These are phyloP conservation scores for Clarireedia sp. DNA, from an alignment of 2,329 filamentous ascomycete species.

Conservation along the genomic window DNA sequence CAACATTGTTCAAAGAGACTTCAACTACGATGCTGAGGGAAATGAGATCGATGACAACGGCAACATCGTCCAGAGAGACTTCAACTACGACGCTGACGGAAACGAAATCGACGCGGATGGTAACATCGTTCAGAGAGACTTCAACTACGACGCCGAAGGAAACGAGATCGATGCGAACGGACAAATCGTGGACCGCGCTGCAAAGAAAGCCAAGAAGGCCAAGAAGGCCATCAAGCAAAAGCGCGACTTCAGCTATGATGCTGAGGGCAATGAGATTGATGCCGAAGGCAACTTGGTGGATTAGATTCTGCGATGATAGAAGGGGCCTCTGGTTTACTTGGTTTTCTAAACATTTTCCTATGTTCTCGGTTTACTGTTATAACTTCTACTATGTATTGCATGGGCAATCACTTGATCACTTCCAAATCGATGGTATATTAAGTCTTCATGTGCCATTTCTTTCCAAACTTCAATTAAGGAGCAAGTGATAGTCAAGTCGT, in stretches of 20 bases:
- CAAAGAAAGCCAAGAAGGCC: not conserved
- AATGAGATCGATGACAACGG: not conserved
- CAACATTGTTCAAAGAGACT: not conserved
- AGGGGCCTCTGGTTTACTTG: too few relatives aligned
- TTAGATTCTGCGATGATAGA: too few relatives aligned
- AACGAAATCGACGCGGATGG: constrained; percentile 3
- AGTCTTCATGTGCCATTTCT: too few relatives aligned
- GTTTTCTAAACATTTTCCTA: too few relatives aligned
- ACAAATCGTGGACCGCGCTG: not conserved
- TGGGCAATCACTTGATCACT: too few relatives aligned
- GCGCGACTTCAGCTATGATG: not conserved
- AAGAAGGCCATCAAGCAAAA: not conserved
- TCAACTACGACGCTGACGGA: not conserved
- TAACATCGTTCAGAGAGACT: not conserved
- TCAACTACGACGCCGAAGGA: not conserved
- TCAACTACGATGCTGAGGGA: not conserved
- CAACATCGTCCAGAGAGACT: not conserved
- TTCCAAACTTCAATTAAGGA: too few relatives aligned
- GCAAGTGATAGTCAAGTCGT: too few relatives aligned
- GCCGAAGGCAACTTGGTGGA: not conserved
- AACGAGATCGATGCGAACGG: not conserved
- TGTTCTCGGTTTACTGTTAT: too few relatives aligned
- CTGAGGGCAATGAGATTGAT: not conserved
- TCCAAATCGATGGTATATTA: too few relatives aligned
- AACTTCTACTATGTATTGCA: too few relatives aligned